Base-by-base conservation (phyloP, 768 basidiomycete genomes). In the Pleurotus ostreatus region DNA sequence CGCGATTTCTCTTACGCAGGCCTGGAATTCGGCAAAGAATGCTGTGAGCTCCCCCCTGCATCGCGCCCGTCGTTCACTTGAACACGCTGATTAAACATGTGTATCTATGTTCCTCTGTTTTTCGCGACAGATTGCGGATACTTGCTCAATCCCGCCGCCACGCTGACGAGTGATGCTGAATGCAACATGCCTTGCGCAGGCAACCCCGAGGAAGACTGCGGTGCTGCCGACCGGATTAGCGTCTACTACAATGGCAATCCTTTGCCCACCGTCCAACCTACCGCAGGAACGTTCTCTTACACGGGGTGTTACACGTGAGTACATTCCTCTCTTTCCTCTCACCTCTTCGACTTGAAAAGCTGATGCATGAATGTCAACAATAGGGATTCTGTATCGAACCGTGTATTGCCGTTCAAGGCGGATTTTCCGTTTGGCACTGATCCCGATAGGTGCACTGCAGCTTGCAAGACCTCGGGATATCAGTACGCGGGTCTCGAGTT, bases 1-100 rank as follows among this genome's bases (percentile, higher is more conserved):
- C 45, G 43, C 9, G 62, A 61, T 15, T 60, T 51, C 40, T 41
- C 57, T 2, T 57, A 39, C 37, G 55, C 48, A 20, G 61, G 62
- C 1, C 8, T 62, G 5, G 62, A 63, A 55, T 63, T 57, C 43
- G 53, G 58, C 18, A 25, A 38, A 9, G 61, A 63, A 37, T 63
- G 62, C 30, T 63, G 62, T 63, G 49, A 46, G 61, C 51, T 30
- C 25, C 12, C 20, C 9, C 30, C 1, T 8, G 30, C 8, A 9
- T 3, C 30, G 30, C 30, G 30, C 8, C 8, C 30, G 8, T 34
- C 11, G 30, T 8, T 11, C 1, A 3, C 30, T 34, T 34, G 30
- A 11, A 30, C 0, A 30, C 30, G 8, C 30, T 30, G 30, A 30
- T 30, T 30, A 11, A 30, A 30, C 9, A 30, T 9, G 30, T 9